Percentiles rank a stretch among this genome's conserved stretches.
Conservation (phyloP, 2,329 filamentous ascomycete genomes). For the Trichophyton schoenleinii region DNA sequence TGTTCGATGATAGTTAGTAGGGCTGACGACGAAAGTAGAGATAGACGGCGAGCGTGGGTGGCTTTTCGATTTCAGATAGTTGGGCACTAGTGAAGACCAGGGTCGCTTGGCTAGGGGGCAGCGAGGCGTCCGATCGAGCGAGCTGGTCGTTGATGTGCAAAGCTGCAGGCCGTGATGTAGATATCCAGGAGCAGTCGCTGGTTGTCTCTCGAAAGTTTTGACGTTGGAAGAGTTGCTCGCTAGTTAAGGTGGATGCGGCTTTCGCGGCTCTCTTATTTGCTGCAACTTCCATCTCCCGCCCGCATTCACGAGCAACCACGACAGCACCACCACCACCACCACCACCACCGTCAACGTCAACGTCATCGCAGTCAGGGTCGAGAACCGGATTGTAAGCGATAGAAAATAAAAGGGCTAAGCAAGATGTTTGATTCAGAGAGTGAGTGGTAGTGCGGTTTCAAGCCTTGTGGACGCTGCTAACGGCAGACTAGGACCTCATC, state of each 20-base stretch:
- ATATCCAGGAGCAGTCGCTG: neutral
- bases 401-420: neutral
- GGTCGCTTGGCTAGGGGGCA: neutral
- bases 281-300: neutral
- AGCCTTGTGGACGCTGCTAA: conserved; percentile 1
- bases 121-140: neutral
- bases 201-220: neutral
- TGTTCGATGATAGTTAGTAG: neutral
- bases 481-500: conserved; percentile 55
- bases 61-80: neutral
- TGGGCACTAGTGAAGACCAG: neutral
- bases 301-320: too few relatives aligned
- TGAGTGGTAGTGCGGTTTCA: conserved; percentile 17
- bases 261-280: neutral
- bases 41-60: neutral
- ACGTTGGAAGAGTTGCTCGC: neutral
- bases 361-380: neutral
- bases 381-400: too few relatives aligned
- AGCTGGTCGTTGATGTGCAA: neutral
- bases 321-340: neutral
- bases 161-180: neutral
- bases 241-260: neutral
- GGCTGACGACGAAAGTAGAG: neutral
- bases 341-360: neutral
- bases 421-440: conserved; percentile 36